A percentile compares a stretch with the other conserved stretches of the same genome.
Evolutionary conservation across 225 moss, liverwort and hornwort species (phyloP).

Genomic region (Marchantia polymorpha): DNA sequence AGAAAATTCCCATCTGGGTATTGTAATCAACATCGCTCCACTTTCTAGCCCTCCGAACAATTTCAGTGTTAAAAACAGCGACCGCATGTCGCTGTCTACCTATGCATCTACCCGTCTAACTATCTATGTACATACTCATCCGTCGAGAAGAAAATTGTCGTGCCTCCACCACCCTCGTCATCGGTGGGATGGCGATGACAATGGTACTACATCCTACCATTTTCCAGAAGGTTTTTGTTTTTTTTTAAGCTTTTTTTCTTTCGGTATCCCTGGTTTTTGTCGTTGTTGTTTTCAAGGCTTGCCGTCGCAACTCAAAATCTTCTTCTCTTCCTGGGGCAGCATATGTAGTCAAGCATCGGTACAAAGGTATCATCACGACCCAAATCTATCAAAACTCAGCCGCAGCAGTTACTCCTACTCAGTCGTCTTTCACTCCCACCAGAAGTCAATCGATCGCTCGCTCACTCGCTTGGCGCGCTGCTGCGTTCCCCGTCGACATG

Average conservation of each 20-base stretch:
- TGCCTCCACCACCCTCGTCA: not conserved
- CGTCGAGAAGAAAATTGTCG: not conserved
- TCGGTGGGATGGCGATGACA: too few species aligned
- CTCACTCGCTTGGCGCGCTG: not conserved
- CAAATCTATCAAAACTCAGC: slow-evolving; percentile 1
- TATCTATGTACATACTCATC: not conserved
- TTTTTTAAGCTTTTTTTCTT: not conserved
- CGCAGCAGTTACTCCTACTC: not conserved
- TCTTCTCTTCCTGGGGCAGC: not conserved
- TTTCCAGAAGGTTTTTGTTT: not conserved
- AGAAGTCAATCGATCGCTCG: not conserved
- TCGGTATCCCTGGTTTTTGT: not conserved
- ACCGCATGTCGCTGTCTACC: not conserved
- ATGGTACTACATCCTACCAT: too few species aligned
- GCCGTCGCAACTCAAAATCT: not conserved
- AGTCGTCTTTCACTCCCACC: not conserved
- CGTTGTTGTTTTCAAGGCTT: not conserved
- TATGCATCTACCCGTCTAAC: not conserved
- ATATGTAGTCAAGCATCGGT: not conserved
- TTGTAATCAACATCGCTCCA: not conserved
- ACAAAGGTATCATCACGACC: not conserved
- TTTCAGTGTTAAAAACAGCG: not conserved
- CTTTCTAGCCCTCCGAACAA: too few species aligned
- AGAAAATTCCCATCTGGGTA: not conserved
- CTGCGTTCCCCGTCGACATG: not conserved